Base-by-base conservation (phyloP, 164 flowering plant species). In the Buxus sempervirens region DNA sequence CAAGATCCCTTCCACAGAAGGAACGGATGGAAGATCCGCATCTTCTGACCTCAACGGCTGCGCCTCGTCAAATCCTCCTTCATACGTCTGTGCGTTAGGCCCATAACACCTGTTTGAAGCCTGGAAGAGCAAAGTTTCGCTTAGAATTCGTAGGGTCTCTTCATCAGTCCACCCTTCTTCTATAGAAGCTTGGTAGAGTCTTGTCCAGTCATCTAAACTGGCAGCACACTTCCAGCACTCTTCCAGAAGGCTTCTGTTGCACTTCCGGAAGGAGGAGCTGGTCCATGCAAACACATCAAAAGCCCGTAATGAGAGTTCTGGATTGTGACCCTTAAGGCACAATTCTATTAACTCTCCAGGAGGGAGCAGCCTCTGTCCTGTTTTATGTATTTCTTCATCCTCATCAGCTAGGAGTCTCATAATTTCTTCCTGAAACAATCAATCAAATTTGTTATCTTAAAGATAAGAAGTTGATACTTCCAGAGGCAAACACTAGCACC, bases 281-380 rank as follows among this genome's bases (percentile, higher is more conserved):
- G 99, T 93, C 93, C 95, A 93, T n/a, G 97, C 94, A 82, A 93
- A 93, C 26, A 93, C 81, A 60, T 90, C 97, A 73, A 96, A 90
- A 23, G 90, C 88, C 65, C 60, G 78, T 79, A 90, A 69, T 8
- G 84, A 73, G 4, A 87, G 92, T 74, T 82, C 85, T 57, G 82
- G 79, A 45, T 61, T 77, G 38, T 75, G 78, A 53, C 78, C 75
- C 59, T 79, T 74, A 21, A 96, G 82, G 79, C 98, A 96, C 63
- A 87, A 68, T 67, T 82, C 78, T 24, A 93, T 86, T 22, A 95
- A 83, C 60, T 88, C 91, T 58, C 77, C 77, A 0, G 97, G 96
- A 63, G 81, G 82, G 13, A 90, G 83, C 42, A 90, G 94, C 66
- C 61, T 78, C 36, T 74, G 64, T 62, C 69, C 84, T n/a, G 78